Evolutionary conservation across 1,139 yeast species (phyloP), one percentile per base, ranked within the genome.

Genomic region (Magnusiomyces paraingens): DNA sequence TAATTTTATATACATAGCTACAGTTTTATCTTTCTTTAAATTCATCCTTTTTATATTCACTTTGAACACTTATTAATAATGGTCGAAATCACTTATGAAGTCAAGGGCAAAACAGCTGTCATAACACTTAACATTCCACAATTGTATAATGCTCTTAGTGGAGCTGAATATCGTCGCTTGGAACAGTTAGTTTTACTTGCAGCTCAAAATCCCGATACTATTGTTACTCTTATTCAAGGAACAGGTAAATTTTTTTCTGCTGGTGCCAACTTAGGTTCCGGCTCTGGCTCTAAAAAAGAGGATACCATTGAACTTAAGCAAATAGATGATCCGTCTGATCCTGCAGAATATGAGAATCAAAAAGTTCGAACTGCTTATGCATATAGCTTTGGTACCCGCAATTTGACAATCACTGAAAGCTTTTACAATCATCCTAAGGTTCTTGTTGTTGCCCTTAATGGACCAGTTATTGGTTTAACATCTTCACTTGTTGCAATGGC

Each of bases 391-490:
- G 81, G 83, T 14, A 80, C 89, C 11, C 79, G 91, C 66, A 89
- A 89, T 67, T 77, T 83, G 26, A 82, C 78, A 63, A 71, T 89
- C 55, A 84, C 94, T 8, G 81, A 83, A 59, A 73, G 84, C 47
- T 83, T 87, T 68, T 80, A 81, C 62, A 79, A 81, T 64, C 96
- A 89, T 68, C 72, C 77, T 22, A 89, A 89, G 69, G 76, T 88
- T 3, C 73, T 89, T 52, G 84, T 83, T 22, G 82, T 83, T 41
- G 91, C 93, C 12, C 75, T 89, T 57, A 89, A 89, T 64, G 96
- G 96, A 0, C 96, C 96, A 0, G 95, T 83, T 12, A 79, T 89
- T 59, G 96, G 96, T 0, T 76, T 89, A 58, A 73, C 83, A 47
- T 82, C 94, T 3, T 90, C 91, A 0, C 70, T 89, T 52, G 84